Conservation (phyloP, 495 filamentous ascomycete genomes). For the Hypoxylon trugodes region DNA sequence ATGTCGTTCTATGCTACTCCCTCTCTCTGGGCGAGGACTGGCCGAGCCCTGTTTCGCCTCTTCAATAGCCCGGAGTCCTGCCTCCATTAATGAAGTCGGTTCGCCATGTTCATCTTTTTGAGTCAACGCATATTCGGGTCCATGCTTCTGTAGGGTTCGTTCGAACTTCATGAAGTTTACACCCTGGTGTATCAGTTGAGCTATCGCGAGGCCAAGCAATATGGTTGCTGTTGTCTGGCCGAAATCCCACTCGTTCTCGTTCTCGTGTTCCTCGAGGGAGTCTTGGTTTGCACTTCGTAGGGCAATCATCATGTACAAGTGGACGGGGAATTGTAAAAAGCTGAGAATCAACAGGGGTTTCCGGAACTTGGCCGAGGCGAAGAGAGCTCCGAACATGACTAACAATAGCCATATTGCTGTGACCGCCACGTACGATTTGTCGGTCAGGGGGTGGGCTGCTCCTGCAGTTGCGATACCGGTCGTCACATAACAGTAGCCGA, state of each 20-base stretch:
- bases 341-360: conserved; percentile 40
- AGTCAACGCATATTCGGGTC: conserved; percentile 12
- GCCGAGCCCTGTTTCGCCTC: not conserved
- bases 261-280: conserved; percentile 42
- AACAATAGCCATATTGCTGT: conserved; percentile 45
- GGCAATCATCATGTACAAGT: conserved; percentile 50
- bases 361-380: conserved; percentile 36
- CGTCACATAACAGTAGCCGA: conserved; percentile 45
- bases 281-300: conserved; percentile 46
- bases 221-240: conserved; percentile 50
- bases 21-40: conserved; percentile 5
- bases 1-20: not conserved
- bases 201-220: conserved; percentile 42
- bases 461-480: conserved; percentile 26
- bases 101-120: not conserved
- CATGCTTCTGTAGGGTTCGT: conserved; percentile 18
- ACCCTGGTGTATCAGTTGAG: conserved; percentile 39
- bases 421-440: conserved; percentile 46
- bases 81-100: conserved; percentile 2
- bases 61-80: conserved; percentile 4
- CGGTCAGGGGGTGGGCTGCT: conserved; percentile 39
- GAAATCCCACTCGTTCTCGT: conserved; percentile 51
- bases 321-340: conserved; percentile 47
- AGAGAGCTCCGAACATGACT: conserved; percentile 42
- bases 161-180: conserved; percentile 46